A percentile compares a stretch with the other conserved stretches of the same genome.
Conservation (phyloP, 495 filamentous ascomycete species). For the Trichoderma reesei region DNA sequence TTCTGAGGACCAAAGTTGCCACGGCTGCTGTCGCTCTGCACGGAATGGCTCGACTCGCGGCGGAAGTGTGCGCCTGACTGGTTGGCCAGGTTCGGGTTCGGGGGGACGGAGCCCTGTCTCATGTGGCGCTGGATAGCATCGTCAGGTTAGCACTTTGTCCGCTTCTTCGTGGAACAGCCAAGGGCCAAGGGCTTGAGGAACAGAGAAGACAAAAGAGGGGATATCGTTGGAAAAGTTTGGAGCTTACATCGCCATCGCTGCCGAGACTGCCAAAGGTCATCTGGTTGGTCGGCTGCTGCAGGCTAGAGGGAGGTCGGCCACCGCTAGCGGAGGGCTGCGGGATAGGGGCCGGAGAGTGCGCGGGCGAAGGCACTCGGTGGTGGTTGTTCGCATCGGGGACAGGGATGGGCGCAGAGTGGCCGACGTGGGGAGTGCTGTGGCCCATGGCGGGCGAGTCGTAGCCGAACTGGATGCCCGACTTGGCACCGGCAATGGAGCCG, state of each 20-base stretch:
- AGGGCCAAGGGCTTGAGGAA: background rate
- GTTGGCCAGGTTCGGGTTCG: constrained; percentile 49
- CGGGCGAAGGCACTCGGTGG: constrained; percentile 59
- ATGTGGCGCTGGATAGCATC: constrained; percentile 40
- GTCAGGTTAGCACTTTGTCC: constrained; percentile 20
- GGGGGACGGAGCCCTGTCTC: constrained; percentile 39
- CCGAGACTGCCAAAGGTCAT: constrained; percentile 77
- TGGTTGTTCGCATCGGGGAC: constrained; percentile 47
- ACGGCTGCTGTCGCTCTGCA: constrained; percentile 61
- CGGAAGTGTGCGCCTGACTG: constrained; percentile 59
- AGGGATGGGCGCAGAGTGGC: constrained; percentile 52
- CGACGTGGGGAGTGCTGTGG: constrained; percentile 46
- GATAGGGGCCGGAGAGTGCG: constrained; percentile 78
- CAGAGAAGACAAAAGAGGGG: background rate
- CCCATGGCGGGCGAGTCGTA: constrained; percentile 64
- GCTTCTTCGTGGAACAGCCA: background rate
- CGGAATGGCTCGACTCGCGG: constrained; percentile 71
- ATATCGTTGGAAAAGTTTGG: background rate
- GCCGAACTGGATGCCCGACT: constrained; percentile 67
- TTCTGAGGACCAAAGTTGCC: constrained; percentile 31
- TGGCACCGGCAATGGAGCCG: constrained; percentile 45
- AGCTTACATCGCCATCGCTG: constrained; percentile 63
- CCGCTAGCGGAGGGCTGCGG: constrained; percentile 79
- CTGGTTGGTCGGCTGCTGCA: constrained; percentile 52
- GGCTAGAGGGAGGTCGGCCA: constrained; percentile 60